Evolutionary conservation across 495 filamentous ascomycete genomes (phyloP).

Genomic region (Alectoria sarmentosa): DNA sequence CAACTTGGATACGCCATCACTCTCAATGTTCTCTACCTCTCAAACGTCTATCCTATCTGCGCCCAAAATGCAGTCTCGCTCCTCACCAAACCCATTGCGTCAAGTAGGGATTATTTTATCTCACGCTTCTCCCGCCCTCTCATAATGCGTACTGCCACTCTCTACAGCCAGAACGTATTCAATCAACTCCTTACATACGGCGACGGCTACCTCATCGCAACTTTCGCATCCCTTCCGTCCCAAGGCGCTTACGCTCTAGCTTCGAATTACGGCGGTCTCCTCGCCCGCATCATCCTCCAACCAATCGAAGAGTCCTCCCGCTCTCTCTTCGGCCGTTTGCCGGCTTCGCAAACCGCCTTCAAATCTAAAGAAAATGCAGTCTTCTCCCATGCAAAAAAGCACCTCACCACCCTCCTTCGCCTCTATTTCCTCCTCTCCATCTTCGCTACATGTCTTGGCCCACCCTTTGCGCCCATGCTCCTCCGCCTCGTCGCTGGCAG

Average conservation of each 20-base stretch:
- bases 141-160: slow-evolving; percentile 58
- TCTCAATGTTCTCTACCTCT: slow-evolving; percentile 60
- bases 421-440: slow-evolving; percentile 62
- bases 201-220: slow-evolving; percentile 78
- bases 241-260: slow-evolving; percentile 94
- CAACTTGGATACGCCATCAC: slow-evolving; percentile 68
- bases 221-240: slow-evolving; percentile 63
- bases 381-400: slow-evolving; percentile 18
- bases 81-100: slow-evolving; percentile 36
- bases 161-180: slow-evolving; percentile 78
- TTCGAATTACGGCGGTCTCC: slow-evolving; percentile 85
- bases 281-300: slow-evolving; percentile 88
- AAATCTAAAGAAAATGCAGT: slow-evolving; percentile 25
- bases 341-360: slow-evolving; percentile 36
- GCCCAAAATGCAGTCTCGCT: slow-evolving; percentile 51
- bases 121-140: slow-evolving; percentile 61
- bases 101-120: slow-evolving; percentile 44
- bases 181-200: slow-evolving; percentile 94
- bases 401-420: slow-evolving; percentile 47
- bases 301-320: slow-evolving; percentile 90
- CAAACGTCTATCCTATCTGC: slow-evolving; percentile 40
- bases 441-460: slow-evolving; percentile 59
- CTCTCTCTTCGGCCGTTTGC: slow-evolving; percentile 72
- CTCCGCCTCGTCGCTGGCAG: slow-evolving; percentile 66
- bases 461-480: slow-evolving; percentile 61